Evolutionary conservation across 495 filamentous ascomycete genomes (phyloP).

Genomic region (Daldinia bambusicola): DNA sequence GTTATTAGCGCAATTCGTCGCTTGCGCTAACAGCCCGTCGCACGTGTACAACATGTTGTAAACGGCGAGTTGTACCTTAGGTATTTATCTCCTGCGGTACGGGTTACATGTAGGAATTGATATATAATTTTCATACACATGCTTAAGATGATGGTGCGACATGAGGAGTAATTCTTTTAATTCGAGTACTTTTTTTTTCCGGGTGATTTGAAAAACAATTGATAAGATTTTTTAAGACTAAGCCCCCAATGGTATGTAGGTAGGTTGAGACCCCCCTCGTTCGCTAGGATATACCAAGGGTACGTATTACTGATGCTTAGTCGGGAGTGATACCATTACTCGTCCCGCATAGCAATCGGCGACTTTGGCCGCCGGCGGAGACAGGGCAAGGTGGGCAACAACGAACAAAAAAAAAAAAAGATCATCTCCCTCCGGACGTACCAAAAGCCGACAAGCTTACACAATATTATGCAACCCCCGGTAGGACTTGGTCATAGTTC

Average conservation of each 20-base stretch:
- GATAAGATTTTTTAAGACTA: slow-evolving; percentile 13
- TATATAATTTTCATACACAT: background rate
- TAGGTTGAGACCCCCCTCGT: slow-evolving; percentile 23
- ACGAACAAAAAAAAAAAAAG: too few species aligned
- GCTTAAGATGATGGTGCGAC: background rate
- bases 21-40: slow-evolving; percentile 9
- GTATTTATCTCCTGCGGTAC: too few species aligned
- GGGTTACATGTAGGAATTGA: too few species aligned
- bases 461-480: slow-evolving; percentile 21
- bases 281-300: background rate
- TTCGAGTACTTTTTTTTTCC: slow-evolving; percentile 14
- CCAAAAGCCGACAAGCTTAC: slow-evolving; percentile 16
- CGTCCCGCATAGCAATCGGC: slow-evolving; percentile 28
- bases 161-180: slow-evolving; percentile 1
- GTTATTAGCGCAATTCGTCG: slow-evolving; percentile 11
- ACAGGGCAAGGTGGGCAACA: background rate
- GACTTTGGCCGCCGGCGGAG: slow-evolving; percentile 8
- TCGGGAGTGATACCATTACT: slow-evolving; percentile 29
- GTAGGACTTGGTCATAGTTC: slow-evolving; percentile 4
- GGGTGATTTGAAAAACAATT: slow-evolving; percentile 20
- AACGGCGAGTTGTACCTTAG: background rate
- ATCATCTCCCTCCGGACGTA: slow-evolving; percentile 1
- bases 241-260: slow-evolving; percentile 35
- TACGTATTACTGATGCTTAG: slow-evolving; percentile 1
- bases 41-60: slow-evolving; percentile 4